Evolutionary conservation across 1,139 yeast genomes (phyloP), one percentile per base, ranked within the genome.

Genomic region (Zygosaccharomyces sapae): DNA sequence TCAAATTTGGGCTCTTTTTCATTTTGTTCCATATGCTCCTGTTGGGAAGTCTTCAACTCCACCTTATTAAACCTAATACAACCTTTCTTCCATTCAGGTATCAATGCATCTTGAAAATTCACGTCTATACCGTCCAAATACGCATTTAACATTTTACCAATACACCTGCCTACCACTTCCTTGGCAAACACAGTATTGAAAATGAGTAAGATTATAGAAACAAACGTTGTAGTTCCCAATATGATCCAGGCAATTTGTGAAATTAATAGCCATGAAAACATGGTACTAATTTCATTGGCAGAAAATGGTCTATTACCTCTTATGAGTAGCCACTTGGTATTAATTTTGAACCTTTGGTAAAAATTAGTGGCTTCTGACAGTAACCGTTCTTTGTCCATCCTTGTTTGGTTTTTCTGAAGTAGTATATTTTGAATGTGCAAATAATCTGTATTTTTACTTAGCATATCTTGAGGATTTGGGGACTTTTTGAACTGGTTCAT

Each of bases 181-280:
- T 68, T 68, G 5, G 72, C 72, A 50, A 69, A 68, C 4, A 70
- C 61, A 2, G 73, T 68, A 45, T 70, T 69, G 2, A 78, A 60
- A 0, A 77, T 73, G 54, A 78, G 74, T 65, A 80, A 68, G 5
- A 76, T 59, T 27, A 75, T 70, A 30, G 83, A 73, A 1, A 79
- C 80, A 58, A 81, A 80, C 0, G 86, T 81, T 1, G 86, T 81
- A 1, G 86, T 81, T 2, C 86, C 85, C 40, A 80, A 61, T 0
- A 80, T 63, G n/a, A 81, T 63, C 86, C 86, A 81, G 18, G 79
- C 57, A 16, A 49, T 46, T 25, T 63, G 68, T 8, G 68, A 63
- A 19, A 63, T 45, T 5, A 63, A 52, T 13, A 63, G 41, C 68
- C 68, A 63, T 3, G 68, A 78, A 38, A 79, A 75, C 57, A 81